Evolutionary conservation across 805 yeast genomes (phyloP).

Genomic region (Ogataea ganodermae): DNA sequence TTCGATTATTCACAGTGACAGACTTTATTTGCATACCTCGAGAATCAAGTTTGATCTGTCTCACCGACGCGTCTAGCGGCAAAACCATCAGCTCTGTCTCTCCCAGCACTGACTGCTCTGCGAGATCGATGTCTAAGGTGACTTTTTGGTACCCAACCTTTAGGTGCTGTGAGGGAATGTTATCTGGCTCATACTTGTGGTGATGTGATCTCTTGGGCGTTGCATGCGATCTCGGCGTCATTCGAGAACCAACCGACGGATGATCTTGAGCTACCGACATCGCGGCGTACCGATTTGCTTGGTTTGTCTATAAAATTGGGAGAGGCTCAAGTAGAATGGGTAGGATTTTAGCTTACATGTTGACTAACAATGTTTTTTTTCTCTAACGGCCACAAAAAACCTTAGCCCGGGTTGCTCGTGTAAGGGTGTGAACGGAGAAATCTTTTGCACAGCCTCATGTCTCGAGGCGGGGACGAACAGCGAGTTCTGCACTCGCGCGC

Average conservation of each 20-base stretch:
- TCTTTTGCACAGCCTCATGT: slow-evolving; percentile 2
- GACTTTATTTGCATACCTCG: slow-evolving; percentile 68
- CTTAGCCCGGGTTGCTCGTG: background rate
- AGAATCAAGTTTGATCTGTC: slow-evolving; percentile 71
- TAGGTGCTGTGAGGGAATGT: slow-evolving; percentile 46
- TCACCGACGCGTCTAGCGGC: slow-evolving; percentile 64
- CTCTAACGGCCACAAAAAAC: background rate
- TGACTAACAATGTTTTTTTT: background rate
- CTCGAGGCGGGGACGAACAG: background rate
- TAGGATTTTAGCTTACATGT: too few relatives aligned
- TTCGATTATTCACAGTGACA: slow-evolving; percentile 64
- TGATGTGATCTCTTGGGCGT: slow-evolving; percentile 29
- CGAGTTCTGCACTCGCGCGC: slow-evolving; percentile 1
- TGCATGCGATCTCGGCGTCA: slow-evolving; percentile 24
- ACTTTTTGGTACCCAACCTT: slow-evolving; percentile 85
- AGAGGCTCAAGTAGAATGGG: background rate
- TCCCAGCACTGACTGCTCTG: slow-evolving; percentile 61
- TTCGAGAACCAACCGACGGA: slow-evolving; percentile 27
- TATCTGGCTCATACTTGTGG: slow-evolving; percentile 28
- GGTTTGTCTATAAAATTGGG: background rate
- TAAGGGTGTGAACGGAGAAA: background rate
- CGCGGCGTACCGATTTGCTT: slow-evolving; percentile 1
- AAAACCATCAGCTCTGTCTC: slow-evolving; percentile 79
- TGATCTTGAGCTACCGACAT: slow-evolving; percentile 21
- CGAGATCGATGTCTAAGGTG: slow-evolving; percentile 74